Evolutionary conservation across 2,329 filamentous ascomycete species (phyloP).

Genomic region (Exophiala mesophila): DNA sequence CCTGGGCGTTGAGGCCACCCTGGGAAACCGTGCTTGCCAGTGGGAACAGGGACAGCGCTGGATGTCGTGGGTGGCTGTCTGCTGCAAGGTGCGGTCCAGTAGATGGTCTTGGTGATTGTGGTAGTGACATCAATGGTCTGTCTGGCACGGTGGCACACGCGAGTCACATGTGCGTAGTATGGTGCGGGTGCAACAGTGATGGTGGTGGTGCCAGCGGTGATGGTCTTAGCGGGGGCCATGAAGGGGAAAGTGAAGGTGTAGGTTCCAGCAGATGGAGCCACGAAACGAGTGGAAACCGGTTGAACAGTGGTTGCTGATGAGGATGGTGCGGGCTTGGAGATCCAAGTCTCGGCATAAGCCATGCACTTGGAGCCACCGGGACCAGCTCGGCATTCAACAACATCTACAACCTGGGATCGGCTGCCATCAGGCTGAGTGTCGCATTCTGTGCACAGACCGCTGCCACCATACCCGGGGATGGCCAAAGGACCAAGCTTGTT

Average conservation of each 20-base stretch:
- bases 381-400: conserved; percentile 19
- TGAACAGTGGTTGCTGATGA: conserved; percentile 6
- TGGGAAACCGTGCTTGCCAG: conserved; percentile 7
- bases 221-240: conserved; percentile 12
- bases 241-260: conserved; percentile 23
- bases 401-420: conserved; percentile 18
- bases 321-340: conserved; percentile 16
- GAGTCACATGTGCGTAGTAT: conserved; percentile 17
- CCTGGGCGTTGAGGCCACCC: conserved; percentile 3
- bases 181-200: conserved; percentile 22
- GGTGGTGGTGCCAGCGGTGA: conserved; percentile 7
- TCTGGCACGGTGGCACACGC: conserved; percentile 10
- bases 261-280: conserved; percentile 15
- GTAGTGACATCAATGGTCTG: conserved; percentile 21
- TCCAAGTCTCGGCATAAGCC: conserved; percentile 19
- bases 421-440: conserved; percentile 16
- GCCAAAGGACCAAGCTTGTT: conserved; percentile 22
- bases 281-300: conserved; percentile 11
- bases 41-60: conserved; percentile 14
- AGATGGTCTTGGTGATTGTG: conserved; percentile 21
- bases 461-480: conserved; percentile 22
- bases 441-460: conserved; percentile 21
- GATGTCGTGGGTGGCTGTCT: conserved; percentile 11
- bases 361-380: conserved; percentile 11
- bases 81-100: conserved; percentile 14